Conservation (phyloP, 2,329 filamentous ascomycete species). For the Aspergillus sergii region DNA sequence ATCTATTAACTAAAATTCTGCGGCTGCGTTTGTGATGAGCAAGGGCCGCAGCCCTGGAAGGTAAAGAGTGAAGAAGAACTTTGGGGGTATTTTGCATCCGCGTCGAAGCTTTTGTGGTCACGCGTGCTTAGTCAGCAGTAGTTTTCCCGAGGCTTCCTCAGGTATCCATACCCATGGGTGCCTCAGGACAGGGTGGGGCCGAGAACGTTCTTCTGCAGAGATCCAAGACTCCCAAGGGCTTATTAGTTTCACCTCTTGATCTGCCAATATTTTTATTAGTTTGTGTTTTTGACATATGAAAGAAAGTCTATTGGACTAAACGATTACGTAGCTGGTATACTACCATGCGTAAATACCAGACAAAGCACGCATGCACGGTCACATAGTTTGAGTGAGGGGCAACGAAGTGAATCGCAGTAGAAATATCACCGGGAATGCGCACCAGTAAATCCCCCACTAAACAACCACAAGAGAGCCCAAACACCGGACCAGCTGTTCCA, state of each 20-base stretch:
- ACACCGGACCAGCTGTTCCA: not conserved
- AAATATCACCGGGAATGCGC: not conserved
- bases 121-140: slow-evolving; percentile 20
- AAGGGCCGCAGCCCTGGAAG: slow-evolving; percentile 34
- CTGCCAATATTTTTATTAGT: not conserved
- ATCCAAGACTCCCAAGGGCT: not conserved
- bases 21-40: not conserved
- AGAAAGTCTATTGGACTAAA: not conserved
- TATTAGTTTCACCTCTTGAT: not conserved
- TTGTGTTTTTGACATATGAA: not conserved
- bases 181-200: not conserved
- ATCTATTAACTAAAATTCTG: not conserved
- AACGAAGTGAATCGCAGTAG: not conserved
- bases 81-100: slow-evolving; percentile 10
- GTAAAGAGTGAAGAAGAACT: slow-evolving; percentile 16
- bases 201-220: not conserved
- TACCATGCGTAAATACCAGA: not conserved
- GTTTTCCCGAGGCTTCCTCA: not conserved
- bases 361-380: not conserved
- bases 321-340: not conserved
- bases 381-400: not conserved
- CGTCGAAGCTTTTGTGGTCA: slow-evolving; percentile 19
- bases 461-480: not conserved
- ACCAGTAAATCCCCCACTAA: not conserved
- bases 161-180: not conserved